Evolutionary conservation across 1,284 basidiomycete species (phyloP), one percentile per base, ranked within the genome.

Genomic region (Marasmius fiardii): DNA sequence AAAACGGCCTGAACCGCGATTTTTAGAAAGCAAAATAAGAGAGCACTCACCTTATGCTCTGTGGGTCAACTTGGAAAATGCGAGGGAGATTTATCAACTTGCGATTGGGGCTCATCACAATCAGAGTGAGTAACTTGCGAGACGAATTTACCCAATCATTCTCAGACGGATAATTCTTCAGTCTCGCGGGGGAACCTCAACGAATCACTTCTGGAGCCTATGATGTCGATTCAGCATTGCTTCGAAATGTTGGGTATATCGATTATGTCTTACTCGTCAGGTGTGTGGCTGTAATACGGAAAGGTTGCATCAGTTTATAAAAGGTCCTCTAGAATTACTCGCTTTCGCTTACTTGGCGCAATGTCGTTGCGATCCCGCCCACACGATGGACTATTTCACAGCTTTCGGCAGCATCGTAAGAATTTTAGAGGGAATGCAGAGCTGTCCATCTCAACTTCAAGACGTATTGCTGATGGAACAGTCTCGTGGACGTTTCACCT

Each of bases 341-440:
- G 73, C 73, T n/a, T 91, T 88, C 65, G 88, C 83, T 0, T 92
- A 92, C 64, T 71, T 85, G 53, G 84, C 87, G 0, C 88, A 92
- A 67, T 87, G 83, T 64, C 86, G 89, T 56, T 92, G 90, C 67
- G 83, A 90, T 63, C 88, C 89, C 24, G 70, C 65, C 2, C 68
- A 75, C 41, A 92, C 88, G 0, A 61, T 80, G 4, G 65, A 71
- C 14, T 87, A 90, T 66, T 90, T 88, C 68, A 78, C 80, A 2
- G 74, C 77, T 51, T 71, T 91, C 48, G 74, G 72, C 43, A 69
- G 69, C 28, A 74, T 90, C 52, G 74, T 82, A 16, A 71, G 74
- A 51, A 66, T 72, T 18, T 72, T 88, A 62, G 68, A 78, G 45
- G 71, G 74, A 43, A 68, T 74, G 53, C 75, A 74, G 20, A 71